phyloP scores from a whole-genome alignment of 139 green algal species.

The Coelastrella sp. region DNA sequence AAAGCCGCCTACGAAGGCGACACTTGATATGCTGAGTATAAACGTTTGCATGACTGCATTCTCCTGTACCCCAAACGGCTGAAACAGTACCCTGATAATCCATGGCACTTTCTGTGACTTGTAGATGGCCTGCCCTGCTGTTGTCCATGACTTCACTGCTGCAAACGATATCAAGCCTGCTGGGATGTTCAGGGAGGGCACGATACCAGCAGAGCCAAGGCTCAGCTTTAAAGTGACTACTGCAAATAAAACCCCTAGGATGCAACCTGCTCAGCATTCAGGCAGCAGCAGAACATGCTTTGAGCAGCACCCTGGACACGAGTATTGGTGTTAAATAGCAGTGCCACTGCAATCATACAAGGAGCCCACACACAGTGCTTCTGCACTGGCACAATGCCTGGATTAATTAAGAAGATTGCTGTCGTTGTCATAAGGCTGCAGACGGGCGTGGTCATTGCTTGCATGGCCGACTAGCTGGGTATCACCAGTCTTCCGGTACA shows the following conservation, averaged over 20 bases:
- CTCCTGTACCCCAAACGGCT: slow-evolving; percentile 34
- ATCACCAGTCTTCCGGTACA: too few relatives aligned
- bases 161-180: slow-evolving; percentile 52
- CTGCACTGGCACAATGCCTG: background rate
- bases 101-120: background rate
- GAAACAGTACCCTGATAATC: slow-evolving; percentile 33
- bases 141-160: background rate
- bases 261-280: slow-evolving; percentile 20
- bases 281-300: background rate
- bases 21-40: slow-evolving; percentile 28
- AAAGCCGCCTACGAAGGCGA: slow-evolving; percentile 37
- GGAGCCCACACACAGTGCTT: background rate
- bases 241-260: slow-evolving; percentile 30
- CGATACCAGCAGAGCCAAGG: slow-evolving; percentile 50
- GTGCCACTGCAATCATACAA: too few relatives aligned
- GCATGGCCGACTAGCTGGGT: too few relatives aligned
- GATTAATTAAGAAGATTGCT: too few relatives aligned
- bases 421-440: too few relatives aligned
- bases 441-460: too few relatives aligned
- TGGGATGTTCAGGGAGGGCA: slow-evolving; percentile 51
- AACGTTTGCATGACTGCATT: slow-evolving; percentile 49
- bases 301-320: too few relatives aligned
- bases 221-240: slow-evolving; percentile 47
- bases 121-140: background rate
- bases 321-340: too few relatives aligned